Conservation (phyloP, 345 rosid species). For the Mercurialis annua region DNA sequence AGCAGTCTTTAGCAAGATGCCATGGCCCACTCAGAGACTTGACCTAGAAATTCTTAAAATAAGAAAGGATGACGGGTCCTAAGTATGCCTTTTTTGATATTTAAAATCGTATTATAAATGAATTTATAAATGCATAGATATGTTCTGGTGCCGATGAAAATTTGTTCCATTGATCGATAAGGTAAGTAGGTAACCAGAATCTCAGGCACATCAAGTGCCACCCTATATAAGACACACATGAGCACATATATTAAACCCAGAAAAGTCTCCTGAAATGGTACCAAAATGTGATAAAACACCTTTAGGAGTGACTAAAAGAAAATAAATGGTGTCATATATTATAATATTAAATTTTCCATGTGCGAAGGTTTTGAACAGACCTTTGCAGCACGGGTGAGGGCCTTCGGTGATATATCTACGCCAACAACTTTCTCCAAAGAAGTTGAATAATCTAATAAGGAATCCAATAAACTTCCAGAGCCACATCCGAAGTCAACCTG, state of each 20-base stretch:
- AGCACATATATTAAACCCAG: not conserved
- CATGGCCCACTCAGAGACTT: too few relatives aligned
- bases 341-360: not conserved
- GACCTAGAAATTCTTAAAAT: not conserved
- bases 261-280: not conserved
- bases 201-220: too few relatives aligned
- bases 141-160: not conserved
- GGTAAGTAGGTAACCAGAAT: too few relatives aligned
- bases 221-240: too few relatives aligned
- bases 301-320: not conserved
- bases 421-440: slow-evolving; percentile 70
- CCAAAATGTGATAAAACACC: not conserved
- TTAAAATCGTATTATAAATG: too few relatives aligned
- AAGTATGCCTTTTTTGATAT: not conserved
- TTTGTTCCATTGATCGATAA: not conserved
- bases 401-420: slow-evolving; percentile 73
- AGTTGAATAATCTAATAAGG: slow-evolving; percentile 70
- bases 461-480: slow-evolving; percentile 84
- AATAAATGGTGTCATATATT: not conserved
- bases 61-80: not conserved
- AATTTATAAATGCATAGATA: not conserved
- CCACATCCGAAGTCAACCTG: slow-evolving; percentile 96
- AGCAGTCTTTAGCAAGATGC: not conserved
- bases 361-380: slow-evolving; percentile 29
- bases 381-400: slow-evolving; percentile 92